Evolutionary conservation across 208 protist genomes (phyloP).

Genomic region (Acanthamoeba sp.): DNA sequence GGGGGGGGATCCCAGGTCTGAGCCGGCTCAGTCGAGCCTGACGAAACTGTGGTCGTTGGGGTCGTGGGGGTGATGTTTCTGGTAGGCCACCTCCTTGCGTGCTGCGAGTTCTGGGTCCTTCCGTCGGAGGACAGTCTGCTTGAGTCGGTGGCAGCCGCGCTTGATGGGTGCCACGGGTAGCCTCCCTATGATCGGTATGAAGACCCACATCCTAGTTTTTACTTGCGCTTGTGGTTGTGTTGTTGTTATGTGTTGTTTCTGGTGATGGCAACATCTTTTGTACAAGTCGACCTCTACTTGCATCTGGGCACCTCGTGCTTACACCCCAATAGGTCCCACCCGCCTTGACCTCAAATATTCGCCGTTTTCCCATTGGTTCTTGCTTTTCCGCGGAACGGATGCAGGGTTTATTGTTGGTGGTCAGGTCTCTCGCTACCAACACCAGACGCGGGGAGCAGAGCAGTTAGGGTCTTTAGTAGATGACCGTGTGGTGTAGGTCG

Average conservation of each 20-base stretch:
- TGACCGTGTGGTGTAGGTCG: not conserved
- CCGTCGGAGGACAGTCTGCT: not conserved
- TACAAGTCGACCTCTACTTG: too few species aligned
- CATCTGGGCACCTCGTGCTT: too few species aligned
- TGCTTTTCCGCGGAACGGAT: not conserved
- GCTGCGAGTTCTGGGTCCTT: not conserved
- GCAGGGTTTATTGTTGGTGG: not conserved
- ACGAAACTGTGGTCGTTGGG: slow-evolving; percentile 10
- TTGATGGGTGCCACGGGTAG: not conserved
- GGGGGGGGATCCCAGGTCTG: not conserved
- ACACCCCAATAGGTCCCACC: too few species aligned
- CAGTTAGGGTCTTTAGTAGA: not conserved
- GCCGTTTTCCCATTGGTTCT: not conserved
- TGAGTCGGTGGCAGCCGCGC: not conserved
- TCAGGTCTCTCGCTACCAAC: not conserved
- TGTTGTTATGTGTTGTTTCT: too few species aligned
- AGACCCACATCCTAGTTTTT: not conserved
- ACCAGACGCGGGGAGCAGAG: too few species aligned
- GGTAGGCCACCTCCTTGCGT: not conserved
- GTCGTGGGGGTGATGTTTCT: not conserved
- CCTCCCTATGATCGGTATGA: not conserved
- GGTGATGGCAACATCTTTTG: too few species aligned
- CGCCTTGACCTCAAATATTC: not conserved
- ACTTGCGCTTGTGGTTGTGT: too few species aligned
- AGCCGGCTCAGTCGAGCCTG: not conserved